Conservation (phyloP, 352 stramenopile genomes). For the Phytophthora aleatoria region DNA sequence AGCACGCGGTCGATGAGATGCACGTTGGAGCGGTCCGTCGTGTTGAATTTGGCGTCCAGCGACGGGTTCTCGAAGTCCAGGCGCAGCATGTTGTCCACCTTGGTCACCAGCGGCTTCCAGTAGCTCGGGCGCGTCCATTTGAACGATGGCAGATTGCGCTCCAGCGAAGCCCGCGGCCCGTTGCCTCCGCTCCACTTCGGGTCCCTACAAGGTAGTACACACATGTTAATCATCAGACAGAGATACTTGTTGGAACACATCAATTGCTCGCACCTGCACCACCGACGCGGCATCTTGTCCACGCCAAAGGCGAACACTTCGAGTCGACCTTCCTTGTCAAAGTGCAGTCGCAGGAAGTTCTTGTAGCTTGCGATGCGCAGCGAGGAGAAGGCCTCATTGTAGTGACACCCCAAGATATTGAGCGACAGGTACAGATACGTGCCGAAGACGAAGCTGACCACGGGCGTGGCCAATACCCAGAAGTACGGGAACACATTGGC, state of each 20-base stretch:
- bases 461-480: constrained; percentile 81
- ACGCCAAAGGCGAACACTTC: constrained; percentile 86
- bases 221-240: not conserved
- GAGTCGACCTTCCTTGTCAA: constrained; percentile 74
- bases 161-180: constrained; percentile 46
- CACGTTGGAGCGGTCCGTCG: constrained; percentile 78
- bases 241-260: constrained; percentile 4
- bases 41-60: constrained; percentile 77
- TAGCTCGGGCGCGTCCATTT: constrained; percentile 79
- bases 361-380: constrained; percentile 91
- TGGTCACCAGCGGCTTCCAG: constrained; percentile 82
- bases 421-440: constrained; percentile 86
- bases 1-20: constrained; percentile 80
- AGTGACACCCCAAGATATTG: constrained; percentile 87
- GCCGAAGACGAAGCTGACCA: constrained; percentile 83
- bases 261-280: constrained; percentile 58
- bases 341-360: constrained; percentile 86
- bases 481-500: constrained; percentile 88
- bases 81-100: constrained; percentile 83
- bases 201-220: constrained; percentile 48
- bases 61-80: constrained; percentile 86
- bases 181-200: constrained; percentile 75
- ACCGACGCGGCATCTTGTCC: constrained; percentile 90
- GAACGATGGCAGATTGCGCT: constrained; percentile 70
- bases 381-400: constrained; percentile 90